A percentile compares a stretch with the other conserved stretches of the same genome.
These are phyloP conservation scores for Chalaropsis ovoidea DNA, from an alignment of 2,329 filamentous ascomycete species.

Conservation along the genomic window DNA sequence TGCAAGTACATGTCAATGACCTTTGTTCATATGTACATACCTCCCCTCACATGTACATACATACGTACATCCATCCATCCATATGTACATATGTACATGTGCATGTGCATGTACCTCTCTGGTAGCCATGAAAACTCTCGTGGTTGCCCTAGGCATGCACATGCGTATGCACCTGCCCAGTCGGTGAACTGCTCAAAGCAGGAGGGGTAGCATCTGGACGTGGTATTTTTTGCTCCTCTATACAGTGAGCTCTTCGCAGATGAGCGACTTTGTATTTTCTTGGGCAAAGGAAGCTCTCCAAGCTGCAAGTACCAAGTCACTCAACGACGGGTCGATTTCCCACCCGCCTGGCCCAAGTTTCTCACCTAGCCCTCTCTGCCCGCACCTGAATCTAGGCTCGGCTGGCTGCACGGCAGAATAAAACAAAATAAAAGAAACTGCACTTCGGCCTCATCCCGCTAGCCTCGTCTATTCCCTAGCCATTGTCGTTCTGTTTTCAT, in stretches of 20 bases:
- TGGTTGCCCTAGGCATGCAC: not conserved
- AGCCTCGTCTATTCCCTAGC: not conserved
- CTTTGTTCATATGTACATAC: no score
- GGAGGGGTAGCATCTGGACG: not conserved
- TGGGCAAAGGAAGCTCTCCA: not conserved
- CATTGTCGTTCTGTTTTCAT: not conserved
- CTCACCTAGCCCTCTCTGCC: not conserved
- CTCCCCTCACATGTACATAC: no score
- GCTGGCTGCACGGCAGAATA: not conserved
- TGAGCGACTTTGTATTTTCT: not conserved
- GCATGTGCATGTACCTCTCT: not conserved
- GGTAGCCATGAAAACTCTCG: not conserved
- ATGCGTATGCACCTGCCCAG: conserved; percentile 2
- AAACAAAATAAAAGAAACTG: not conserved
- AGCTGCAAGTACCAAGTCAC: not conserved
- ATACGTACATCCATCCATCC: not conserved
- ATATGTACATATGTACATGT: not conserved
- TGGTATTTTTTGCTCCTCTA: not conserved
- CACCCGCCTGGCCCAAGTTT: no score
- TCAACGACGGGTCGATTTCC: no score
- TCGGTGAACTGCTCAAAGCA: not conserved
- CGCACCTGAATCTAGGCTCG: not conserved
- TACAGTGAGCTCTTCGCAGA: not conserved
- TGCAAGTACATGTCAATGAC: not conserved
- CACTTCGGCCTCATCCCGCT: not conserved